Percentiles rank a stretch among this genome's conserved stretches.
These are phyloP conservation scores for Tulasnella sp. DNA, from an alignment of 768 basidiomycete genomes.

Conservation along the genomic window DNA sequence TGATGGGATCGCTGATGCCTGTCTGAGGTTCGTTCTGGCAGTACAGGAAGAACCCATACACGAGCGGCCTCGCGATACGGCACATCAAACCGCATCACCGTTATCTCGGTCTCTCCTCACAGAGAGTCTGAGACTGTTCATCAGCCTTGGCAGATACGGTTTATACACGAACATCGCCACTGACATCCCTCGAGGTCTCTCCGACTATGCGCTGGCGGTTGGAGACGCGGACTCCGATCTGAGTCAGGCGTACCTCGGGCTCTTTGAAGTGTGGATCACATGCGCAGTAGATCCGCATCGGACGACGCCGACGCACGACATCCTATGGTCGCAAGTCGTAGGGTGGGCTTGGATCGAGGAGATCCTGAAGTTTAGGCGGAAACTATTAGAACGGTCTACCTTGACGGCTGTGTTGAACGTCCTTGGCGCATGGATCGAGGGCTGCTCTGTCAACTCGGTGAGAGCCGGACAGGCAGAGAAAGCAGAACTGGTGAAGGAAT, in stretches of 20 bases:
- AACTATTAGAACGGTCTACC: conserved; percentile 11
- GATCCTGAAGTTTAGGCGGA: conserved; percentile 26
- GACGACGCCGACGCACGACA: conserved; percentile 75
- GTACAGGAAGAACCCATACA: conserved; percentile 31
- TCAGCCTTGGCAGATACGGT: conserved; percentile 62
- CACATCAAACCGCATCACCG: background rate
- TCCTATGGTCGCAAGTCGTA: conserved; percentile 80
- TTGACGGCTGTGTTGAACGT: conserved; percentile 40
- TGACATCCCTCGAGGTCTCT: background rate
- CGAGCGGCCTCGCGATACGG: conserved; percentile 17
- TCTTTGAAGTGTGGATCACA: conserved; percentile 61
- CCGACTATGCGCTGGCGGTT: background rate
- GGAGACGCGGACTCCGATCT: background rate
- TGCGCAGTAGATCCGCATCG: conserved; percentile 87
- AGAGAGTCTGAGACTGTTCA: conserved; percentile 52
- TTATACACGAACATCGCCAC: conserved; percentile 59
- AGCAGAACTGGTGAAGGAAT: conserved; percentile 14
- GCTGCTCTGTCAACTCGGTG: conserved; percentile 57
- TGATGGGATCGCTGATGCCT: conserved; percentile 39
- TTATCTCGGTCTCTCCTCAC: conserved; percentile 39
- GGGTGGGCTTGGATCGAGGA: conserved; percentile 67
- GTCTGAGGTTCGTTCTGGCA: conserved; percentile 59
- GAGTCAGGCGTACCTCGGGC: conserved; percentile 31
- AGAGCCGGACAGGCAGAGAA: conserved; percentile 58
- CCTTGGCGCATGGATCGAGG: conserved; percentile 63